Conservation (phyloP, 2,329 filamentous ascomycete genomes). For the Scolecobasidium constrictum region DNA sequence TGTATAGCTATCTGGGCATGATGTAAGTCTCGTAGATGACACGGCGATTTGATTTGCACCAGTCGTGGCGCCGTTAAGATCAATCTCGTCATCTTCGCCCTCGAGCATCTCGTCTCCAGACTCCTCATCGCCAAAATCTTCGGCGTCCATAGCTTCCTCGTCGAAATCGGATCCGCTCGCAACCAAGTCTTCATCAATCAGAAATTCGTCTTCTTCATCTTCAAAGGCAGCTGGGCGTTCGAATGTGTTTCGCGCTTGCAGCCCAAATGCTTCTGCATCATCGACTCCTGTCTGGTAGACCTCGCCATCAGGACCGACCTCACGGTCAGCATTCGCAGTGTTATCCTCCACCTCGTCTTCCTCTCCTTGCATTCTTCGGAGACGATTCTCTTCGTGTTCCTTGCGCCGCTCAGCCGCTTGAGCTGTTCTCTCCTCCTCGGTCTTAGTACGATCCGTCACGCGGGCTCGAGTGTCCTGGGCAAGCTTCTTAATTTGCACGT, state of each 20-base stretch:
- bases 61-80: slow-evolving; percentile 16
- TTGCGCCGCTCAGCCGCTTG: slow-evolving; percentile 68
- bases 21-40: slow-evolving; percentile 63
- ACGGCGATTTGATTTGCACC: slow-evolving; percentile 38
- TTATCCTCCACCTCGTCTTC: slow-evolving; percentile 54
- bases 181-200: slow-evolving; percentile 80
- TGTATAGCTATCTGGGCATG: slow-evolving; percentile 67
- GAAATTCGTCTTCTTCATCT: slow-evolving; percentile 91
- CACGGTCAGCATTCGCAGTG: slow-evolving; percentile 24
- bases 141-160: slow-evolving; percentile 38
- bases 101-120: slow-evolving; percentile 34
- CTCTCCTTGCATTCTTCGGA: slow-evolving; percentile 80
- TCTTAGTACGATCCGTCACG: slow-evolving; percentile 82
- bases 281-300: slow-evolving; percentile 31
- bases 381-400: slow-evolving; percentile 70
- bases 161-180: slow-evolving; percentile 60
- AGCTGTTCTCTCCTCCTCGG: slow-evolving; percentile 71
- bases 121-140: slow-evolving; percentile 44
- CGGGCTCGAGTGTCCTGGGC: slow-evolving; percentile 75
- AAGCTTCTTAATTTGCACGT: slow-evolving; percentile 70
- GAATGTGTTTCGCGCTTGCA: slow-evolving; percentile 45
- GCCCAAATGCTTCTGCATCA: slow-evolving; percentile 51
- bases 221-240: slow-evolving; percentile 43
- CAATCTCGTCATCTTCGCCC: slow-evolving; percentile 3
- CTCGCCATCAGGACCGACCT: slow-evolving; percentile 19